phyloP scores from a whole-genome alignment of 345 rosid genomes.

The Populus pruinosa region DNA sequence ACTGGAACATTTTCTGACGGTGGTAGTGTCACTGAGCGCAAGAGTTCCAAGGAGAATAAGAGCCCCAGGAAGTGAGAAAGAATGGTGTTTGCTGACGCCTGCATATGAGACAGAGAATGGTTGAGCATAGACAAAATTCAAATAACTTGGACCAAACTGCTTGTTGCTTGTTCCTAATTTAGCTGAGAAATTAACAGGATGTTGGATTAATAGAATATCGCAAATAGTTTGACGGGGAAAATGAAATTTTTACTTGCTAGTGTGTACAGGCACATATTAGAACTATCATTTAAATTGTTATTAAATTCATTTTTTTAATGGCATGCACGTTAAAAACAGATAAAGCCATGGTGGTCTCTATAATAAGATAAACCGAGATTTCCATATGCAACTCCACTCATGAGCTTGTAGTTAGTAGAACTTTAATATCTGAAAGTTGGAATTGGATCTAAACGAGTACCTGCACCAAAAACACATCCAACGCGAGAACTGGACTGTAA shows the following conservation, averaged over 20 bases:
- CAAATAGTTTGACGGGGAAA: not conserved
- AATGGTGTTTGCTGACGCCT: constrained; percentile 95
- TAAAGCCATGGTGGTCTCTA: not conserved
- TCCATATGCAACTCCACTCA: not conserved
- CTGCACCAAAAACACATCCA: constrained; percentile 98
- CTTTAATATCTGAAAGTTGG: not conserved
- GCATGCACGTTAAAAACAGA: not conserved
- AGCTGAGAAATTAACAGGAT: not conserved
- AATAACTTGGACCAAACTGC: not conserved
- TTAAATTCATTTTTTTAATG: not conserved
- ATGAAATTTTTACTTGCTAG: not conserved
- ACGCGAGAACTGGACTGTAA: constrained; percentile 76
- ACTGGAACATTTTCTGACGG: constrained; percentile 46
- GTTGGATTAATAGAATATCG: not conserved
- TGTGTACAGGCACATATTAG: too few species aligned
- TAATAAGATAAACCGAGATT: not conserved
- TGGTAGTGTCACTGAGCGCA: constrained; percentile 86
- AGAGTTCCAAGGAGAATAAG: constrained; percentile 78
- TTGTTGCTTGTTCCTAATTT: too few species aligned
- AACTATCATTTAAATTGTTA: not conserved
- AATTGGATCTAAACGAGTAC: constrained; percentile 30
- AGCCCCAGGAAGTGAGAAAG: constrained; percentile 96
- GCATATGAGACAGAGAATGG: constrained; percentile 18
- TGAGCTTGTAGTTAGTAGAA: not conserved
- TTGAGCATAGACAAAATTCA: not conserved